Conservation (phyloP, 805 yeast genomes). For the Candida sithepensis region DNA sequence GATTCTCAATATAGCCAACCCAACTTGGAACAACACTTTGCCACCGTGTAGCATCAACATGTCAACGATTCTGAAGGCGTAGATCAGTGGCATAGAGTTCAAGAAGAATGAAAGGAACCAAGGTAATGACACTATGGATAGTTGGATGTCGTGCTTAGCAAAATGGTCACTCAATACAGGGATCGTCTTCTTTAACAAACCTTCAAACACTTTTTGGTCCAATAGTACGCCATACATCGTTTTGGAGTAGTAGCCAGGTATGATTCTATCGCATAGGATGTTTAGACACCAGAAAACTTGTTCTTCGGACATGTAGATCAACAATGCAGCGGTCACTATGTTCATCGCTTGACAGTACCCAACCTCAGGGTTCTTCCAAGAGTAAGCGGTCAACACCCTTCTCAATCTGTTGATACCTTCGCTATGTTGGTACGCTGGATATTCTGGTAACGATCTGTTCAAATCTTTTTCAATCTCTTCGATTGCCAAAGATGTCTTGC, state of each 20-base stretch:
- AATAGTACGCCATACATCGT: conserved; percentile 96
- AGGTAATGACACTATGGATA: conserved; percentile 89
- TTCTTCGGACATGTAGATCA: conserved; percentile 89
- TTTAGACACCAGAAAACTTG: conserved; percentile 95
- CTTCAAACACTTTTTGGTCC: conserved; percentile 92
- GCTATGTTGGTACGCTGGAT: conserved; percentile 82
- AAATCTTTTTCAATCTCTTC: conserved; percentile 97
- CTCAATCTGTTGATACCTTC: conserved; percentile 86
- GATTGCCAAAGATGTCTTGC: conserved; percentile 72
- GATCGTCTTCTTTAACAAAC: conserved; percentile 82
- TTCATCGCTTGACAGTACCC: conserved; percentile 99
- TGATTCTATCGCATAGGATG: conserved; percentile 73
- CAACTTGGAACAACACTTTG: conserved; percentile 84
- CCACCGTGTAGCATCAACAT: conserved; percentile 89
- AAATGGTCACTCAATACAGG: conserved; percentile 87
- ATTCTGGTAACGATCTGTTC: conserved; percentile 92
- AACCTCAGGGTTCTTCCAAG: conserved; percentile 95
- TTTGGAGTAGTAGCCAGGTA: conserved; percentile 94
- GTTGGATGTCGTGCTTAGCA: conserved; percentile 73
- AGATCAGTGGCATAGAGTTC: conserved; percentile 91
- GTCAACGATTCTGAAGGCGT: conserved; percentile 88
- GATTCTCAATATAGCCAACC: conserved; percentile 81
- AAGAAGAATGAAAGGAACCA: conserved; percentile 92
- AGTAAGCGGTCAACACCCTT: conserved; percentile 86
- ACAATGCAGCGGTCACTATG: conserved; percentile 75